Evolutionary conservation across 495 filamentous ascomycete genomes (phyloP).

Genomic region (Lentithecium fluviatile): DNA sequence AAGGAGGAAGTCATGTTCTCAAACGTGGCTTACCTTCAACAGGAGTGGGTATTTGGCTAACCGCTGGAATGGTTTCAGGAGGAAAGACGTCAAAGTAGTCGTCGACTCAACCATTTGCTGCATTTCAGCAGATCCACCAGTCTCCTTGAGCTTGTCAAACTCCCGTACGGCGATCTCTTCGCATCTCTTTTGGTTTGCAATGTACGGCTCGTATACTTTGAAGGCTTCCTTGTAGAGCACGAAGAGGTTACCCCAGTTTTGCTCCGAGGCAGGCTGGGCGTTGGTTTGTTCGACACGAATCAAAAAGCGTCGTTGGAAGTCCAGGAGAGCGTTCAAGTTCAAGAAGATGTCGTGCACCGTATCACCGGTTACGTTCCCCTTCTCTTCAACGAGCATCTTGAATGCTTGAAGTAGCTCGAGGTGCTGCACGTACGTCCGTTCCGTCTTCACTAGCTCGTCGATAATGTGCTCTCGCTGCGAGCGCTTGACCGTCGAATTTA

Average conservation of each 20-base stretch:
- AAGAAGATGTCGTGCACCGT: slow-evolving; percentile 92
- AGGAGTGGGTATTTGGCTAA: slow-evolving; percentile 91
- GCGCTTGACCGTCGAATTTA: slow-evolving; percentile 48
- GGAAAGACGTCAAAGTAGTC: slow-evolving; percentile 73
- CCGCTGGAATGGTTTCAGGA: slow-evolving; percentile 94
- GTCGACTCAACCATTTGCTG: slow-evolving; percentile 63
- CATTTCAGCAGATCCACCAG: slow-evolving; percentile 56
- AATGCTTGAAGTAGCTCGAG: slow-evolving; percentile 89
- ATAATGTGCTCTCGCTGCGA: slow-evolving; percentile 86
- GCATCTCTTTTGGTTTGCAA: slow-evolving; percentile 82
- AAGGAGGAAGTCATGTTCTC: slow-evolving; percentile 1
- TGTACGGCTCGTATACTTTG: slow-evolving; percentile 90
- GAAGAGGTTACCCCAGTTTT: slow-evolving; percentile 92
- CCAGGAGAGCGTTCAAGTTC: slow-evolving; percentile 88
- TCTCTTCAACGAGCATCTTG: slow-evolving; percentile 85
- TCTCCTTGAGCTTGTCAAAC: slow-evolving; percentile 60
- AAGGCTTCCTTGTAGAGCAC: slow-evolving; percentile 76
- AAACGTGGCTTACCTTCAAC: slow-evolving; percentile 62
- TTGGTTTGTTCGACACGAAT: slow-evolving; percentile 96
- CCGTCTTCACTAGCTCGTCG: slow-evolving; percentile 85
- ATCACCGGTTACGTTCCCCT: slow-evolving; percentile 84
- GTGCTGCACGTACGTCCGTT: slow-evolving; percentile 98
- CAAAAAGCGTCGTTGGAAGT: slow-evolving; percentile 91
- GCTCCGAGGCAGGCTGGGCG: slow-evolving; percentile 67
- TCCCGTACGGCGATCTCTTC: slow-evolving; percentile 59